These are phyloP conservation scores for Paraconiothyrium brasiliense DNA, from an alignment of 2,329 filamentous ascomycete species.

Conservation along the genomic window DNA sequence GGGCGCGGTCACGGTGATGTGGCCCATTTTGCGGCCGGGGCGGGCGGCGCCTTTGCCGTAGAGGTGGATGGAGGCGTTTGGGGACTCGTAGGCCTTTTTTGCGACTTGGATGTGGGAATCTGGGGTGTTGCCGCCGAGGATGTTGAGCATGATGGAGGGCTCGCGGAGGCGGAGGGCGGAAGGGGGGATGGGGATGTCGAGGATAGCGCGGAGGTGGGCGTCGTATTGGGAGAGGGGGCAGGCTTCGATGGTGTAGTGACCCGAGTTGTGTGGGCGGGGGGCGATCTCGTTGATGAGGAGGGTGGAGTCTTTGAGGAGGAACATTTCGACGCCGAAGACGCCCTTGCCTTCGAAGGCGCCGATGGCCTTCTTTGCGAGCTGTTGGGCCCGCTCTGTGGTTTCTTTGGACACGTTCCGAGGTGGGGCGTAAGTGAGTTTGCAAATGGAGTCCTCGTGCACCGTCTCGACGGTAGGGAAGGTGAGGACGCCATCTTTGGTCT, in stretches of 20 bases:
- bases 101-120: conserved; percentile 71
- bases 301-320: conserved; percentile 75
- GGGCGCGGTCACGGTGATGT: conserved; percentile 81
- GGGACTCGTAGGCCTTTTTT: conserved; percentile 65
- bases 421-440: conserved; percentile 89
- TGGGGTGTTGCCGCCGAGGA: conserved; percentile 74
- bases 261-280: conserved; percentile 86
- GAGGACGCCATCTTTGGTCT: conserved; percentile 78
- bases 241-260: conserved; percentile 94
- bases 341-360: conserved; percentile 85
- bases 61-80: conserved; percentile 76
- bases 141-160: conserved; percentile 80
- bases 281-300: conserved; percentile 89
- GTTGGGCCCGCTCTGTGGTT: conserved; percentile 72
- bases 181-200: conserved; percentile 68
- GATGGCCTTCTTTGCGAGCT: conserved; percentile 81
- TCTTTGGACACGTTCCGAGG: conserved; percentile 73
- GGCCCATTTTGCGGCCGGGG: conserved; percentile 92
- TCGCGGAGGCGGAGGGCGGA: conserved; percentile 65
- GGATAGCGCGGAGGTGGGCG: conserved; percentile 85
- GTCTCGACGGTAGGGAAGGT: conserved; percentile 94
- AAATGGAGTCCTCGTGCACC: conserved; percentile 93
- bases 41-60: conserved; percentile 90
- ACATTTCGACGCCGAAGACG: conserved; percentile 97
- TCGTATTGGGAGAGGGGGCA: conserved; percentile 91